Evolutionary conservation across 345 rosid genomes (phyloP).

Genomic region (Psidium friedrichsthalianum): DNA sequence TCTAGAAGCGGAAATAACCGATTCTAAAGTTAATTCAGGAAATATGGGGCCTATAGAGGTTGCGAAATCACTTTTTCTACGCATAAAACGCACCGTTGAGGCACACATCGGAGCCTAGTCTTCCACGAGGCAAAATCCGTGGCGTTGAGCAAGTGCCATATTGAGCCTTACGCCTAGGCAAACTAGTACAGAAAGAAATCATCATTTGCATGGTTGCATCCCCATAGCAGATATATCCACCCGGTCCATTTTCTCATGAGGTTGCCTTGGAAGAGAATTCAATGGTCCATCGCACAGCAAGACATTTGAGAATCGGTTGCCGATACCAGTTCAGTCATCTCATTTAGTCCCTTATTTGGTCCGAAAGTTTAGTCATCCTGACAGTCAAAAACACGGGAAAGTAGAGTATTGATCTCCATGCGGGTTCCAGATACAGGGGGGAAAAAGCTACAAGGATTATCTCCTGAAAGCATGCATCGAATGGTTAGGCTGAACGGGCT

Average conservation of each 20-base stretch:
- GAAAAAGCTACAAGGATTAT: neutral
- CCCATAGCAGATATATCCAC: neutral
- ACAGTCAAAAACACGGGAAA: neutral
- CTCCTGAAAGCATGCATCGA: neutral
- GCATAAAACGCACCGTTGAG: neutral
- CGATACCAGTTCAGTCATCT: neutral
- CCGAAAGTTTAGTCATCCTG: neutral
- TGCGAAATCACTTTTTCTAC: neutral
- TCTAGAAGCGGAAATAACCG: neutral
- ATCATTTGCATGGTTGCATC: neutral
- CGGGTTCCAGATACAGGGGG: neutral
- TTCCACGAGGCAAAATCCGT: neutral
- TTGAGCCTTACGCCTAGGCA: neutral
- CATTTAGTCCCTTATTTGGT: neutral
- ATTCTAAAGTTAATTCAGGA: neutral
- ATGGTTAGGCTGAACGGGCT: neutral
- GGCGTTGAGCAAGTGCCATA: neutral
- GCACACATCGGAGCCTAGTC: rapidly evolving
- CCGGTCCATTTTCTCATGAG: neutral
- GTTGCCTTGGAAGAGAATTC: neutral
- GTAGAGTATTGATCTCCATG: neutral
- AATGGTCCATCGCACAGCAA: neutral
- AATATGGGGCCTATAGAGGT: neutral
- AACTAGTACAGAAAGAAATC: neutral
- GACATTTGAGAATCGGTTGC: neutral